Evolutionary conservation across 2,329 filamentous ascomycete genomes (phyloP), one percentile per base, ranked within the genome.

Genomic region (Aspergillus japonicus): DNA sequence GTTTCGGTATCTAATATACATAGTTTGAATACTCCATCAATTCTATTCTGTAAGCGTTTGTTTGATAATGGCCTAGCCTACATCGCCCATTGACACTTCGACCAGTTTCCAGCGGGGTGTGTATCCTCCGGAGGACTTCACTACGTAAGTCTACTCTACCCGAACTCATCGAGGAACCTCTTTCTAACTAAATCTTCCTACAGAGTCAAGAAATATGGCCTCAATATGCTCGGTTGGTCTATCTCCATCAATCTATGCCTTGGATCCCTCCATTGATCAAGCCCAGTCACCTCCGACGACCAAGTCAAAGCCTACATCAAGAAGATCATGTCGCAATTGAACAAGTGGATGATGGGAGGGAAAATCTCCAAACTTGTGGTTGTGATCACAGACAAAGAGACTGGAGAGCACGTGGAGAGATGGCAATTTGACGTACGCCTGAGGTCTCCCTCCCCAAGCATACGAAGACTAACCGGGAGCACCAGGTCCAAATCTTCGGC

Each of bases 221-320:
- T 99, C 71, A 98, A 96, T 71, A 96, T 97, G 92, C 90, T 96
- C 70, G 86, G 87, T 90, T 77, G 64, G 80, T 71, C 33, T 2
- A 24, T 3, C 29, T 50, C 31, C 11, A 31, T 16, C 33, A 54
- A 47, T 47, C 31, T 33, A 33, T 26, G 19, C 19, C 33, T 58
- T n/a, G 16, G 39, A 19, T 44, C 57, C 60, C 58, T 53, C 26
- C 58, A 47, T 61, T 69, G 50, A 68, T 62, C 51, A 51, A 69
- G 66, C 57, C 60, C 73, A 88, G 93, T 98, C 54, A 96, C 94
- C 33, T 87, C 92, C 64, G 95, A 99, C 75, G 95, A 98, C 81
- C 94, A 99, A 80, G 95, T 99, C 74, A 96, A 96, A 78, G 92
- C 93, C 33, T 99, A 99, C 80, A 96, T 99, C 82, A 97, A 96